Percentiles rank a stretch among this genome's conserved stretches.
Evolutionary conservation across 805 yeast genomes (phyloP).

Genomic region (Trichomonascus vanleenenianus): DNA sequence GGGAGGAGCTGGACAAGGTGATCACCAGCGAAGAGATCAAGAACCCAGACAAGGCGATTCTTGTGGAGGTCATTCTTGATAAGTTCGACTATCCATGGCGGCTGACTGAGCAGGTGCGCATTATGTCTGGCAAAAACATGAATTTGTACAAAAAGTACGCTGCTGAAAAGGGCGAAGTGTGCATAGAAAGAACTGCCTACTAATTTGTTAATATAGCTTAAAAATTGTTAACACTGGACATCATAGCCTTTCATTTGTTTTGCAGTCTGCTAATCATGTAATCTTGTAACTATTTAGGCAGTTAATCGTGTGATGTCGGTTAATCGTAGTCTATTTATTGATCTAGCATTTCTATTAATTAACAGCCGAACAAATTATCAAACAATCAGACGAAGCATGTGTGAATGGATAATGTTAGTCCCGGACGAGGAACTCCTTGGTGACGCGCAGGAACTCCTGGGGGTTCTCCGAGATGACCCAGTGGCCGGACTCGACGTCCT

Average conservation of each 20-base stretch:
- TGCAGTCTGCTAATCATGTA: too few species aligned
- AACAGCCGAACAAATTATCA: too few species aligned
- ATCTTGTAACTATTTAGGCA: too few species aligned
- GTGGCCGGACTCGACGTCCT: conserved; percentile 80
- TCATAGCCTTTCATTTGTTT: too few species aligned
- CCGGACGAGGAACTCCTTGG: conserved; percentile 49
- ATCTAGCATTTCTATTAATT: too few species aligned
- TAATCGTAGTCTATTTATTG: too few species aligned
- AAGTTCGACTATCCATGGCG: conserved; percentile 60
- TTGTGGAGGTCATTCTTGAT: conserved; percentile 55
- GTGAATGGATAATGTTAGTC: too few species aligned
- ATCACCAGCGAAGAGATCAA: conserved; percentile 29
- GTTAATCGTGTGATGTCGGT: too few species aligned
- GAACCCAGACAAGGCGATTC: conserved; percentile 33
- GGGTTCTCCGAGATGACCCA: conserved; percentile 91
- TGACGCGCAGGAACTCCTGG: conserved; percentile 53
- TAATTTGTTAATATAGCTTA: too few species aligned
- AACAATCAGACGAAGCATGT: too few species aligned
- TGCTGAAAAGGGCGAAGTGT: conserved; percentile 6
- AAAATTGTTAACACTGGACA: too few species aligned
- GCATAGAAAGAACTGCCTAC: too few species aligned
- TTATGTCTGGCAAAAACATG: conserved; percentile 21
- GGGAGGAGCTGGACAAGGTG: conserved; percentile 33
- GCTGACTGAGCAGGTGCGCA: conserved; percentile 29
- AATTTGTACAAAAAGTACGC: conserved; percentile 18